Evolutionary conservation across 31 red algal genomes (phyloP), one percentile per base, ranked within the genome.

Genomic region (Asparagopsis taxiformis): DNA sequence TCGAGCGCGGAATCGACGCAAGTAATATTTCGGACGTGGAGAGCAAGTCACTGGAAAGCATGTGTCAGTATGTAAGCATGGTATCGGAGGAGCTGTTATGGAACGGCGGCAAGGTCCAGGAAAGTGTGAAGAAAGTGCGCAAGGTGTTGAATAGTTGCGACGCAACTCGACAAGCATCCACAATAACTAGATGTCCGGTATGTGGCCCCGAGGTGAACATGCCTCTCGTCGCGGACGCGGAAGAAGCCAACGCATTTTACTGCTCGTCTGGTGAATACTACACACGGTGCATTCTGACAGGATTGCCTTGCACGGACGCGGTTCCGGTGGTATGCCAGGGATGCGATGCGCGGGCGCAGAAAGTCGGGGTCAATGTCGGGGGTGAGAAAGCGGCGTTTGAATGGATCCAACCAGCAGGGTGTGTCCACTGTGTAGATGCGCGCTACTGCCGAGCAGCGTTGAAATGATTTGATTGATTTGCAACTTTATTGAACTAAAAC

Each of bases 261-360:
- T 78, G 74, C 29, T 22, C 43, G 20, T 6, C 3, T 25, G 16
- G 33, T 0, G 74, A 78, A 3, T 20, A 13, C 39, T 78, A 65
- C 49, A 60, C 21, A 13, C 36, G 74, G 36, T 78, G 74, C 59
- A 60, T 78, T 58, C 38, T 63, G 60, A 78, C 56, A 21, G 60
- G 46, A 30, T 33, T 66, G 36, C 38, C 74, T 24, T 61, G 58
- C 13, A 56, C 49, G 6, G 74, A 78, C 10, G 74, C 37, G 46
- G 74, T 78, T 10, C 60, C 74, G 17, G 17, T 64, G n/a, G 35
- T 63, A 24, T 78, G 74, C 49, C 29, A 34, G 0, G 74, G 59
- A n/a, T 78, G 74, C 41, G 74, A 66, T 3, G 60, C 59, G 3
- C 50, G 38, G 23, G 74, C 74, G 13, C 28, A 30, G 16, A 34